A percentile compares a stretch with the other conserved stretches of the same genome.
Conservation (phyloP, 2,329 filamentous ascomycete species). For the Cytospora schulzeri region DNA sequence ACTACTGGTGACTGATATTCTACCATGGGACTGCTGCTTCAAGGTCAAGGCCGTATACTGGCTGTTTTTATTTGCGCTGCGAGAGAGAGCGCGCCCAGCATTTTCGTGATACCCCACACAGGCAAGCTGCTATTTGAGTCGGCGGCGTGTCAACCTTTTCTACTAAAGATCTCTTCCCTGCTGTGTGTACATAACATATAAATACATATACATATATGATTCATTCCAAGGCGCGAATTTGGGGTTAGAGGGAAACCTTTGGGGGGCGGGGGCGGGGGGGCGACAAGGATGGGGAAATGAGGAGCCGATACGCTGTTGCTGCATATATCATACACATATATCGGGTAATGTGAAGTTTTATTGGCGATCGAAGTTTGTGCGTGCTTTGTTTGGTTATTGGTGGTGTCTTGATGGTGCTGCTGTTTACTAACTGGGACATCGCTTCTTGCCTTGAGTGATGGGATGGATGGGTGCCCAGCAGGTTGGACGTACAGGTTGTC, state of each 20-base stretch:
- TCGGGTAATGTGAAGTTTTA: too few relatives aligned
- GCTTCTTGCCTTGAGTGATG: too few relatives aligned
- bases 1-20: not conserved
- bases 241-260: not conserved
- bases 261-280: not conserved
- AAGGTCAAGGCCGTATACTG: not conserved
- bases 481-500: too few relatives aligned
- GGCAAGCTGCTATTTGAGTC: too few relatives aligned
- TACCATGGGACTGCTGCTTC: not conserved
- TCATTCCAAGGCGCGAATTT: slow-evolving; percentile 4
- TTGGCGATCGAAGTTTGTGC: too few relatives aligned
- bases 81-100: not conserved
- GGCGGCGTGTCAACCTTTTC: not conserved
- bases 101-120: not conserved
- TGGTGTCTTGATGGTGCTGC: too few relatives aligned
- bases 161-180: not conserved
- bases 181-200: not conserved
- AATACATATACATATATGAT: not conserved
- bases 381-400: too few relatives aligned
- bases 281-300: too few relatives aligned
- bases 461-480: too few relatives aligned
- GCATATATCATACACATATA: too few relatives aligned
- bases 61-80: not conserved
- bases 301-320: not conserved
- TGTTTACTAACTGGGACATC: too few relatives aligned